Evolutionary conservation across 495 filamentous ascomycete species (phyloP).

Genomic region (Aspergillus indologenus): DNA sequence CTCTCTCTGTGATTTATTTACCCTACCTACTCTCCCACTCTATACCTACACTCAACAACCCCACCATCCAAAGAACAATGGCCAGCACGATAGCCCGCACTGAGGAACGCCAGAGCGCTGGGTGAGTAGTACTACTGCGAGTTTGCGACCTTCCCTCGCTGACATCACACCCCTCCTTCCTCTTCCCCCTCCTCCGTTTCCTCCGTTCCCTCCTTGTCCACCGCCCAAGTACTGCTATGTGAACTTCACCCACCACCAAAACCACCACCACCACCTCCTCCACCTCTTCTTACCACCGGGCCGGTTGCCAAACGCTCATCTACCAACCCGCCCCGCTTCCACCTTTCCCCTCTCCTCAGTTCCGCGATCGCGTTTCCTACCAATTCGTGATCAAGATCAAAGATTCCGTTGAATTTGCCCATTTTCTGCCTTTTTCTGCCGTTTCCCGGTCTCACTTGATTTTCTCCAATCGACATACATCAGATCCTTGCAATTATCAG

Average conservation of each 20-base stretch:
- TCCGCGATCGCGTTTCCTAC: not conserved
- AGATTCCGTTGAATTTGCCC: not conserved
- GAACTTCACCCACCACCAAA: not conserved
- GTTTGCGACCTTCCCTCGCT: constrained; percentile 30
- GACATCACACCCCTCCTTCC: constrained; percentile 46
- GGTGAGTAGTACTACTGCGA: constrained; percentile 56
- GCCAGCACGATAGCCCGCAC: constrained; percentile 61
- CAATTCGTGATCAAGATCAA: not conserved
- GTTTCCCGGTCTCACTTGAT: not conserved
- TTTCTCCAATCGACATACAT: constrained; percentile 8
- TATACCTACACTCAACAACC: not conserved
- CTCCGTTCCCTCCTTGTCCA: not conserved
- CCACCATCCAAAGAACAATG: constrained; percentile 36
- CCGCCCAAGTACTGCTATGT: not conserved
- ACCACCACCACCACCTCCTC: no score
- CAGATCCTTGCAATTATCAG: constrained; percentile 7
- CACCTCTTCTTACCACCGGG: not conserved
- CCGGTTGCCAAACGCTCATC: not conserved
- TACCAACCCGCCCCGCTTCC: not conserved
- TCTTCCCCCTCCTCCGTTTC: constrained; percentile 10
- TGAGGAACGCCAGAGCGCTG: constrained; percentile 59
- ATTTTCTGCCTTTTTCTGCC: not conserved
- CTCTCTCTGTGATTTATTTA: constrained; percentile 17
- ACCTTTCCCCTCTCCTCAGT: not conserved
- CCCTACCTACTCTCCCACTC: constrained; percentile 7